Evolutionary conservation across 495 filamentous ascomycete species (phyloP).

Genomic region (Tuber brumale): DNA sequence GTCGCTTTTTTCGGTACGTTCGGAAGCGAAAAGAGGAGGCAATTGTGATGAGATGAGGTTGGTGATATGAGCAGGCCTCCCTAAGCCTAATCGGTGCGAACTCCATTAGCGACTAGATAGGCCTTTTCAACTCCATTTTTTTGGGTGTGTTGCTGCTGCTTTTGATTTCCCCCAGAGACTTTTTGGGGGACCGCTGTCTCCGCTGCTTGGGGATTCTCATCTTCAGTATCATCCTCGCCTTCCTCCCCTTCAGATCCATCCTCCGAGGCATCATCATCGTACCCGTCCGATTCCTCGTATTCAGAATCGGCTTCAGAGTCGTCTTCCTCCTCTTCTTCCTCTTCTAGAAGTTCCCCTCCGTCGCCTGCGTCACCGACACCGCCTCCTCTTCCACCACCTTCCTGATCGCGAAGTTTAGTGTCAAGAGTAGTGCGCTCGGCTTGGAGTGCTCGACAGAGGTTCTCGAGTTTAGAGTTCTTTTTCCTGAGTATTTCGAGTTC

Average conservation of each 20-base stretch:
- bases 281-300: constrained; percentile 68
- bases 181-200: constrained; percentile 5
- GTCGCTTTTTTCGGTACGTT: neutral
- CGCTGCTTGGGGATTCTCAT: constrained; percentile 25
- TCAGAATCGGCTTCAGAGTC: constrained; percentile 59
- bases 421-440: constrained; percentile 38
- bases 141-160: constrained; percentile 5
- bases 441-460: constrained; percentile 51
- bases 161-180: constrained; percentile 4
- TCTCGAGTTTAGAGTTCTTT: constrained; percentile 87
- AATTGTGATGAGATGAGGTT: neutral
- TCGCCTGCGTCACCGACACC: neutral
- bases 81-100: neutral
- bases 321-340: constrained; percentile 51
- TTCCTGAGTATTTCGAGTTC: constrained; percentile 75
- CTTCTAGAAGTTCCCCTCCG: constrained; percentile 45
- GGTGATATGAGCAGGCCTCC: neutral
- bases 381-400: neutral
- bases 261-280: constrained; percentile 51
- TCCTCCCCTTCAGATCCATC: constrained; percentile 43
- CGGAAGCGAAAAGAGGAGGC: neutral
- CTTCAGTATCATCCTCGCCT: constrained; percentile 37
- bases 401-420: constrained; percentile 25
- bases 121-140: neutral
- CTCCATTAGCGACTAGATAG: neutral